Base-by-base conservation (phyloP, 257 asterid genomes). In the Apocynum venetum region DNA sequence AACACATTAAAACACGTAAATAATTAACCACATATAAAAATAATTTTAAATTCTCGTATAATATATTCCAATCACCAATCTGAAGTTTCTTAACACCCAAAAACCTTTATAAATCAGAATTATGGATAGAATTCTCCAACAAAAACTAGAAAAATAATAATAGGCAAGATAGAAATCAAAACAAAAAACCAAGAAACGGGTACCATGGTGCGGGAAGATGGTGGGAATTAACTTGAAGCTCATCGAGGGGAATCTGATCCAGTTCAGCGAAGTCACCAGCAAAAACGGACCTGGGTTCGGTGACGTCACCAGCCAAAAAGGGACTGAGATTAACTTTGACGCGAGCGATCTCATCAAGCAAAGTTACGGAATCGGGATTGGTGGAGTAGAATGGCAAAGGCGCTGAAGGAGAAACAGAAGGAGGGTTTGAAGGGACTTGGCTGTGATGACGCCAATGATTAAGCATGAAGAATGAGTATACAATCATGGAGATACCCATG, bases 141-240 rank as follows among this genome's bases (percentile, higher is more conserved):
- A 41, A 68, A 15, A 10, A 41, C 31, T 2, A 19, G 0, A 43
- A 17, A 20, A 63, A 1, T 2, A 35, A 6, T 9, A 2, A 53
- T 3, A 20, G 13, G 12, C 49, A 66, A 66, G 6, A 41, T 5
- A 41, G 35, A 36, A 35, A 64, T 64, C 38, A 46, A 49, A 8
- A 49, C 12, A 57, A n/a, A 4, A 19, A n/a, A 3, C 46, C 25
- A 44, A n/a, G 6, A 20, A 10, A 46, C 43, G 17, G 38, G 14
- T 87, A 91, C 96, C 98, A 93, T 9, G 95, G 93, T 72, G 88
- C 85, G 63, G 95, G 95, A 71, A 90, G 92, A 13, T 85, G 82
- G 73, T 74, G 73, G 77, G 47, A 81, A 68, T 80, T 79, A 81
- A 82, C 52, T 78, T 77, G 63, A 74, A 81, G 70, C 61, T 76